Percentiles rank a stretch among this genome's conserved stretches.
These are phyloP conservation scores for Xylariaceae sp. DNA, from an alignment of 2,329 filamentous ascomycete genomes.

Conservation along the genomic window DNA sequence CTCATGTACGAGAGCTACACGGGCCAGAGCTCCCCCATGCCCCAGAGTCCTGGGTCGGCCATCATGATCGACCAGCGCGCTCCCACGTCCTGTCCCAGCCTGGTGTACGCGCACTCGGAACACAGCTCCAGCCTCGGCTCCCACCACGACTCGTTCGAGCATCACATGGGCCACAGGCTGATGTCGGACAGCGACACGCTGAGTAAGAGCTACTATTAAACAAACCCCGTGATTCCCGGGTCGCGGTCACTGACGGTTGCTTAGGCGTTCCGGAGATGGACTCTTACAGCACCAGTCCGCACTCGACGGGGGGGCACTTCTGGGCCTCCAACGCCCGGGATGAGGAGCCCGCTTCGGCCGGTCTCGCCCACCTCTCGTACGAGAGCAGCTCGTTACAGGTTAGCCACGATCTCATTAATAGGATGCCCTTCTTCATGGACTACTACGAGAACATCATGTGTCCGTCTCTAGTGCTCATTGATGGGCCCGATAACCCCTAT, in stretches of 20 bases:
- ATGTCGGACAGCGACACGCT: conserved; percentile 51
- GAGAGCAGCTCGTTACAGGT: conserved; percentile 45
- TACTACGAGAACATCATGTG: conserved; percentile 93
- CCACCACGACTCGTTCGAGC: conserved; percentile 54
- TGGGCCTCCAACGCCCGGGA: conserved; percentile 43
- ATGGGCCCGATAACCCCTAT: conserved; percentile 80
- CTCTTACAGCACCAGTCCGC: conserved; percentile 45
- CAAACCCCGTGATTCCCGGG: conserved; percentile 17
- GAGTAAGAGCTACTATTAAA: conserved; percentile 43
- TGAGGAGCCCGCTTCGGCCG: conserved; percentile 40
- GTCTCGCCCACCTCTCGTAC: conserved; percentile 43
- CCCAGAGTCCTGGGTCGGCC: conserved; percentile 50
- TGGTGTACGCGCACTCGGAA: conserved; percentile 56
- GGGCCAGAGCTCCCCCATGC: conserved; percentile 46
- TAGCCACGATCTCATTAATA: conserved; percentile 61
- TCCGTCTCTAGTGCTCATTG: conserved; percentile 85
- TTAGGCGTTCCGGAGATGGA: conserved; percentile 49
- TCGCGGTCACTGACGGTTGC: conserved; percentile 28
- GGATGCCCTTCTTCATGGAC: conserved; percentile 83
- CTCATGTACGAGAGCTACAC: conserved; percentile 54
- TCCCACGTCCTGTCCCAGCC: conserved; percentile 56
- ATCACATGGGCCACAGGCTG: conserved; percentile 47
- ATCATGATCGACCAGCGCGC: conserved; percentile 53
- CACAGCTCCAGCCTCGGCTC: conserved; percentile 55
- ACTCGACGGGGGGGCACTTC: conserved; percentile 39